phyloP scores from a whole-genome alignment of 768 basidiomycete species.

The Mrakia blollopis region DNA sequence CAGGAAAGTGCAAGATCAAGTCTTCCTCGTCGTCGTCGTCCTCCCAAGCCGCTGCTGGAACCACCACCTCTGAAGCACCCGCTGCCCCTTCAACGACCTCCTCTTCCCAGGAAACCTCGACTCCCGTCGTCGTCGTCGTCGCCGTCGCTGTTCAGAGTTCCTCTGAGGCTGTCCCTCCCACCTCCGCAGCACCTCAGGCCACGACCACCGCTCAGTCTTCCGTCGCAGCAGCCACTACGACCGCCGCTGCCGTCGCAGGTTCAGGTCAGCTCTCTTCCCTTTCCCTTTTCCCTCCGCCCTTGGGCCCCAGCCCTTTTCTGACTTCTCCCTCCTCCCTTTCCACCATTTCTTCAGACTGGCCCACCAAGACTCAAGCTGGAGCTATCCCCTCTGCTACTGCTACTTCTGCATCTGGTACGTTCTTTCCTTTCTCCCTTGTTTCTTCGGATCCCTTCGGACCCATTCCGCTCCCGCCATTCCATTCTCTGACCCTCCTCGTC shows the following conservation, averaged over 20 bases:
- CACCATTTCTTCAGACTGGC: background rate
- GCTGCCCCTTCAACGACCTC: background rate
- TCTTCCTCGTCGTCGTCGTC: background rate
- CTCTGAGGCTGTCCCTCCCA: background rate
- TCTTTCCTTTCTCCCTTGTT: background rate
- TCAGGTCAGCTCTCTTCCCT: background rate
- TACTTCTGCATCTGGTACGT: background rate
- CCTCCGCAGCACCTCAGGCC: background rate
- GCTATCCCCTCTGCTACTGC: background rate
- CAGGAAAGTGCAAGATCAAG: background rate
- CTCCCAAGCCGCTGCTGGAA: background rate
- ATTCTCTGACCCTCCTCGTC: background rate
- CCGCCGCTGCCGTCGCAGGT: background rate
- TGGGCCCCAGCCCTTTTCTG: background rate
- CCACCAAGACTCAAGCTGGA: conserved; percentile 12
- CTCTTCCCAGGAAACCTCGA: background rate
- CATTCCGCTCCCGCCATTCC: background rate
- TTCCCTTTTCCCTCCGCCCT: background rate
- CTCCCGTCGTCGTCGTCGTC: background rate
- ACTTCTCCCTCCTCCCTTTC: background rate
- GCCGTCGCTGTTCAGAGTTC: background rate
- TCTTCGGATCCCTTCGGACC: background rate
- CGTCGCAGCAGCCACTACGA: background rate
- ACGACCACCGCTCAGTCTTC: background rate
- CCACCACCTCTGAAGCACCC: background rate